Conservation (phyloP, 2,329 filamentous ascomycete genomes). For the Aspergillus unguis region DNA sequence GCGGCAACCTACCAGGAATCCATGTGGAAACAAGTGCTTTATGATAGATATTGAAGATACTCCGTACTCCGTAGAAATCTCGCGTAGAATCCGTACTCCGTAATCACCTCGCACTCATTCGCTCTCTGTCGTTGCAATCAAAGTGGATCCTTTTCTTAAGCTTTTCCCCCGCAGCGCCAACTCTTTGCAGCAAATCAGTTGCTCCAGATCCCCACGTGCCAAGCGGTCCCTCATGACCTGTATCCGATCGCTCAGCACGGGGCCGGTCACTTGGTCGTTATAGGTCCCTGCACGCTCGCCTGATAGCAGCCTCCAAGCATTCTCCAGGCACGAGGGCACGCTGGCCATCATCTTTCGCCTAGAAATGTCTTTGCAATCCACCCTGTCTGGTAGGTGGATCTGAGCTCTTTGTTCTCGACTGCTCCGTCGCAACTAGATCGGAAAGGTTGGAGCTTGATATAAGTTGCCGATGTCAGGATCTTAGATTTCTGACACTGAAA, state of each 20-base stretch:
- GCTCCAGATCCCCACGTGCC: constrained; percentile 22
- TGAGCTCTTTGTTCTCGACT: no score
- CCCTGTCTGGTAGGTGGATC: constrained; percentile 8
- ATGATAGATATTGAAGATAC: no score
- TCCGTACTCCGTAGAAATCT: no score
- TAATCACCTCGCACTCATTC: no score
- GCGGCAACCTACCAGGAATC: no score
- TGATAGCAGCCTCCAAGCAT: constrained; percentile 8
- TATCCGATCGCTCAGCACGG: constrained; percentile 17
- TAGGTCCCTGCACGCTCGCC: constrained; percentile 14
- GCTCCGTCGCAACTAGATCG: no score
- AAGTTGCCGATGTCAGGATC: not conserved
- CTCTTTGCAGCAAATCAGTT: not conserved
- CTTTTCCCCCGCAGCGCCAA: not conserved
- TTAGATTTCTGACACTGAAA: no score
- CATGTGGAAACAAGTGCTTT: no score
- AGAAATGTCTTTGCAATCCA: constrained; percentile 4
- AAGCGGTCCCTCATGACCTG: constrained; percentile 17
- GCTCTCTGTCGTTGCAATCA: not conserved
- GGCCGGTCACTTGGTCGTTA: constrained; percentile 18
- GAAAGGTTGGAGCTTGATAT: not conserved
- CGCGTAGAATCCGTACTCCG: no score
- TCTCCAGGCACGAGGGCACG: constrained; percentile 2
- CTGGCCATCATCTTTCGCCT: not conserved
- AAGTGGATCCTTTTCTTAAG: not conserved